These are phyloP conservation scores for Lentinula sp. DNA, from an alignment of 768 basidiomycete genomes.

Conservation along the genomic window DNA sequence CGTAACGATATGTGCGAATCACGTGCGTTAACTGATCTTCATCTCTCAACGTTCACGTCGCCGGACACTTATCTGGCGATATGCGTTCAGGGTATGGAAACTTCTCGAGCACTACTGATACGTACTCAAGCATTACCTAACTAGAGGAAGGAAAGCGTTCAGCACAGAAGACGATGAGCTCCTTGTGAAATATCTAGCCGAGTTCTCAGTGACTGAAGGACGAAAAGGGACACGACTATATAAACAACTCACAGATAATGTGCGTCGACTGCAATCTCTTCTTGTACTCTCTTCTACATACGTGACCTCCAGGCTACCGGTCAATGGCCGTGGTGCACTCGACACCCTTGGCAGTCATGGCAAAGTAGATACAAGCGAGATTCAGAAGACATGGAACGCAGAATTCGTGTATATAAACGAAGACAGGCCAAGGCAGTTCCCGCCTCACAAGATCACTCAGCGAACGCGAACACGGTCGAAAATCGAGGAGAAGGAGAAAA, in stretches of 20 bases:
- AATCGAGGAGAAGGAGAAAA: not conserved
- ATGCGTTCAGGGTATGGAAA: not conserved
- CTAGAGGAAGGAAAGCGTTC: not conserved
- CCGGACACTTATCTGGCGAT: no score
- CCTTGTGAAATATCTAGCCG: not conserved
- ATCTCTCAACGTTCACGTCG: no score
- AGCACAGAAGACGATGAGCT: not conserved
- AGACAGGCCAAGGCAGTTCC: not conserved
- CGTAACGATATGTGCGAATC: no score
- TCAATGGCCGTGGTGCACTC: not conserved
- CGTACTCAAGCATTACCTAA: not conserved
- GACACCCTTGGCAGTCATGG: constrained; percentile 3
- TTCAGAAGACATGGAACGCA: not conserved
- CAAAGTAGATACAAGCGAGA: not conserved
- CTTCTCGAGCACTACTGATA: not conserved
- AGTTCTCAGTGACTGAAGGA: not conserved
- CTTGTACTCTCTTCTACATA: not conserved
- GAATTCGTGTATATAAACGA: not conserved
- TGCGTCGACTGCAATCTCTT: not conserved
- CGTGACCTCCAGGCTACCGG: not conserved
- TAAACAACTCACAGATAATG: not conserved
- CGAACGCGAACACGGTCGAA: no score
- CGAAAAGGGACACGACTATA: not conserved
- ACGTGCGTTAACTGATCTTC: no score
- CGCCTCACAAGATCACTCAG: no score